These are phyloP conservation scores for Magnolia kwangsiensis DNA, from an alignment of 164 flowering plant species.

Conservation along the genomic window DNA sequence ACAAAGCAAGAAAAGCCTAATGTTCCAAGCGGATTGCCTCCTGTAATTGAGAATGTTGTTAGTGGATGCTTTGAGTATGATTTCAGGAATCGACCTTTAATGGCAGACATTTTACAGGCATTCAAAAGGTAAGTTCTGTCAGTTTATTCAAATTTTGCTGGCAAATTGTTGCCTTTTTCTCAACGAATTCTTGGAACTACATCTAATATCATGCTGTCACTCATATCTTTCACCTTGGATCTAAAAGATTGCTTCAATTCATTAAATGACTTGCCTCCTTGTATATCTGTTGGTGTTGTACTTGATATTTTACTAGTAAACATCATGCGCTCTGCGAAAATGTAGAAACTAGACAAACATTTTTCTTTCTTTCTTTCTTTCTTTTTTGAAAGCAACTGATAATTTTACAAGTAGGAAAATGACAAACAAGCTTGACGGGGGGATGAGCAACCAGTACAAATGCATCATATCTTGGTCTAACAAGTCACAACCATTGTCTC, in stretches of 20 bases:
- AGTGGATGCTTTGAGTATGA: slow-evolving; percentile 92
- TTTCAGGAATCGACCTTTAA: slow-evolving; percentile 69
- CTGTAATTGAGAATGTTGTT: slow-evolving; percentile 63
- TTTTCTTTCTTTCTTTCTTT: too few species aligned
- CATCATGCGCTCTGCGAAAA: too few species aligned
- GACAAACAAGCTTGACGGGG: too few species aligned
- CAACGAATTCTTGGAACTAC: not conserved
- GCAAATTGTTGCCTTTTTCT: not conserved
- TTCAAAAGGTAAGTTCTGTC: slow-evolving; percentile 50
- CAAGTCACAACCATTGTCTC: too few species aligned
- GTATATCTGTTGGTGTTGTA: too few species aligned
- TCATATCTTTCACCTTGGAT: not conserved
- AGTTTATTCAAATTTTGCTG: not conserved
- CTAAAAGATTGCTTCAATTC: not conserved
- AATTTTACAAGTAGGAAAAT: too few species aligned
- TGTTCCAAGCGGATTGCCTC: slow-evolving; percentile 77
- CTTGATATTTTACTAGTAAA: too few species aligned
- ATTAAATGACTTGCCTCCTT: too few species aligned
- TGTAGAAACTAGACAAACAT: too few species aligned
- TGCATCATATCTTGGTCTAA: too few species aligned
- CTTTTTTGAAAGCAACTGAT: too few species aligned
- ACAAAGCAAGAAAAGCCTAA: slow-evolving; percentile 68
- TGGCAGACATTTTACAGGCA: slow-evolving; percentile 58
- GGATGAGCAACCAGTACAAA: too few species aligned
- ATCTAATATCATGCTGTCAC: not conserved